Evolutionary conservation across 1,284 basidiomycete species (phyloP), one percentile per base, ranked within the genome.

Genomic region (Rhodofomes roseus): DNA sequence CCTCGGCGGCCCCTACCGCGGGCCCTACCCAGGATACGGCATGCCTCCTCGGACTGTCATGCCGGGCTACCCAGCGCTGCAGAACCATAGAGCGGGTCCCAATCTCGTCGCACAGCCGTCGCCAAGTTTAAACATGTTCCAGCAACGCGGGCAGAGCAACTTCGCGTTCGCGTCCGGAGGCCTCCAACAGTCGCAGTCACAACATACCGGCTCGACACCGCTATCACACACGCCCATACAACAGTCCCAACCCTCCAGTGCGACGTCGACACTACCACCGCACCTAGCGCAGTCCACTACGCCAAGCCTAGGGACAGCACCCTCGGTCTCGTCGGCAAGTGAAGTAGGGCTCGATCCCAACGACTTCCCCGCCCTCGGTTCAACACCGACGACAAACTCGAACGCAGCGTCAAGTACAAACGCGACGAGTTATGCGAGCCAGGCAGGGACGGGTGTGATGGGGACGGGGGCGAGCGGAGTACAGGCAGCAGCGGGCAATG

Each of bases 311-410:
- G 75, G 76, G 50, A 79, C 73, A 48, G 79, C 82, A 34, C 82
- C 83, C 40, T 83, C 84, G 41, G 81, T 79, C 57, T 84, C 85
- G 55, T 85, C 86, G n/a, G 76, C 83, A 34, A 85, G 81, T 68
- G 90, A 91, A 68, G 83, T 87, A 59, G 87, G 85, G n/a, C 82
- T 93, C 55, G 91, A 93, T 77, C 90, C 85, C 37, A 93, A 89
- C 69, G 91, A 93, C 73, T 93, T 93, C 68, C 91, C 91, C 12
- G 91, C 90, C 27, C 81, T 93, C 12, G 90, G 90, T 48, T 86
- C 90, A 37, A 74, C 77, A 18, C 74, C 79, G 9, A 67, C 73
- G 23, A 76, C 68, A 58, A 71, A 73, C 46, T 67, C 72, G 36
- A 69, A 68, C 22, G 71, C 69, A 7, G 62, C 68, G 18, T 70